Evolutionary conservation across 306 rosid genomes (phyloP).

Genomic region (Ammopiptanthus mongolicus): DNA sequence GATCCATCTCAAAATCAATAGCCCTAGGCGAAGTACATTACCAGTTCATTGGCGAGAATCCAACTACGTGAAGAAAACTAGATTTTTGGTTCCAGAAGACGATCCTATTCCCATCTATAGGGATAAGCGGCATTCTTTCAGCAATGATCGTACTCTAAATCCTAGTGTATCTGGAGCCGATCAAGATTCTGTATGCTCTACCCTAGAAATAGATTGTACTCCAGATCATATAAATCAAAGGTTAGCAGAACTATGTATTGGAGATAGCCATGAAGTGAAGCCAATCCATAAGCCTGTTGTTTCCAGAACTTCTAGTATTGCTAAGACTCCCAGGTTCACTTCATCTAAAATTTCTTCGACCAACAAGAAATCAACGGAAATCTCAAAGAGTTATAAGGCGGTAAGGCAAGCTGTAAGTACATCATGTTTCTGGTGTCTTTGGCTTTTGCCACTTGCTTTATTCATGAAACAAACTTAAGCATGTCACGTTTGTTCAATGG

Average conservation of each 20-base stretch:
- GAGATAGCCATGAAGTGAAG: slow-evolving; percentile 37
- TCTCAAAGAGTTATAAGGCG: slow-evolving; percentile 42
- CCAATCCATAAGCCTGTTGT: slow-evolving; percentile 41
- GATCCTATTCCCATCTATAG: slow-evolving; percentile 30
- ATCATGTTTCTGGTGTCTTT: neutral
- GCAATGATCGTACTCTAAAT: slow-evolving; percentile 70
- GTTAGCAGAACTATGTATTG: slow-evolving; percentile 40
- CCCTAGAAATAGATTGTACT: slow-evolving; percentile 61
- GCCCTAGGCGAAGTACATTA: slow-evolving; percentile 61
- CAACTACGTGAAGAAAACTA: slow-evolving; percentile 59
- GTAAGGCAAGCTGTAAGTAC: slow-evolving; percentile 41
- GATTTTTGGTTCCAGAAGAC: slow-evolving; percentile 60
- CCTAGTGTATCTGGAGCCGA: slow-evolving; percentile 82
- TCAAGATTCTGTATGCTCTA: slow-evolving; percentile 64
- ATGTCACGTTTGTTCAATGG: neutral
- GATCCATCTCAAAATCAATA: slow-evolving; percentile 78
- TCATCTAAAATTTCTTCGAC: slow-evolving; percentile 44
- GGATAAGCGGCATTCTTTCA: slow-evolving; percentile 54
- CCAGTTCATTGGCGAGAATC: slow-evolving; percentile 54
- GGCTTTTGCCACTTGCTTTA: neutral
- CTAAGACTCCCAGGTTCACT: slow-evolving; percentile 38
- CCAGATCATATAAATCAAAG: slow-evolving; percentile 45
- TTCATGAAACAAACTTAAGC: too few species aligned
- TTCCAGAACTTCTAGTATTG: slow-evolving; percentile 43
- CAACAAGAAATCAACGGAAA: slow-evolving; percentile 48